Evolutionary conservation across 1,139 yeast species (phyloP), one percentile per base, ranked within the genome.

Genomic region (Sugiyamaella japonica): DNA sequence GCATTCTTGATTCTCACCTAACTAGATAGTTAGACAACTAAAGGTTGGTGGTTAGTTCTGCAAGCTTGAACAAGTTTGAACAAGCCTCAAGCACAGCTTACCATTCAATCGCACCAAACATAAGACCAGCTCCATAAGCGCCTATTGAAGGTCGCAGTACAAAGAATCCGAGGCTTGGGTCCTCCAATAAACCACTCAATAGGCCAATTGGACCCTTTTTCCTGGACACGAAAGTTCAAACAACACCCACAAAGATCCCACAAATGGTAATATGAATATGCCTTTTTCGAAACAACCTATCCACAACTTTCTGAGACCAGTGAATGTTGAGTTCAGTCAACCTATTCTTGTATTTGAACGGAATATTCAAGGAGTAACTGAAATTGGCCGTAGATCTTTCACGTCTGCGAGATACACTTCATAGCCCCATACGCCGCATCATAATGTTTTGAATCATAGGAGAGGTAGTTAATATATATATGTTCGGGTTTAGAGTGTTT

Each of bases 341-440:
- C n/a, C 34, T 29, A 7, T 29, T 29, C n/a, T 29, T 29, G 3
- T 29, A 10, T 9, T 29, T 29, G 10, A 5, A 29, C n/a, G 34
- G 10, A 7, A 29, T 5, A 7, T 7, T 15, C 36, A 25, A 37
- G 17, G 15, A 31, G 39, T 15, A 44, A 36, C 16, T 16, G 39
- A 34, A 36, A 12, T 20, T 20, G 6, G 25, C 5, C 25, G 39
- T 17, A 44, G 48, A 34, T 44, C 48, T 44, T 44, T 32, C 20
- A 29, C 8, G 25, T 12, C 37, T 9, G 32, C 32, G n/a, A 13
- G n/a, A 7, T 12, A 25, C 3, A 28, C 10, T n/a, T n/a, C 15
- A 9, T 16, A 31, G 48, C 48, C 48, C n/a, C 48, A 32, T 20
- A 44, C 48, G 48, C 48, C 48, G 48, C 48, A 44, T 44, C 48